These are phyloP conservation scores for Nicotiana undulata DNA, from an alignment of 257 asterid species.

Conservation along the genomic window DNA sequence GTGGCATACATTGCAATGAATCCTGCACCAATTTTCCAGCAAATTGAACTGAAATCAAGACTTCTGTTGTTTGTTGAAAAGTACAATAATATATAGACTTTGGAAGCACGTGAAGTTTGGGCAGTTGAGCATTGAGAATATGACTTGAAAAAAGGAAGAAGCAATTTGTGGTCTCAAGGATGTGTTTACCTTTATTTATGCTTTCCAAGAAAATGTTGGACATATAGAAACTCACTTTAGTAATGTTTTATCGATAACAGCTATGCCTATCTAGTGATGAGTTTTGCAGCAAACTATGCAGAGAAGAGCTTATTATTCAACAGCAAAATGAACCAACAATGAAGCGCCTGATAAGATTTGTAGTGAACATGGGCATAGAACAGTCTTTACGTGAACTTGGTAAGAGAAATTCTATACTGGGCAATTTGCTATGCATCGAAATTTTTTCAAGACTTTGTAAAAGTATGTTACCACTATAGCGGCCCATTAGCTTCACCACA, in stretches of 20 bases:
- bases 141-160: neutral
- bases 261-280: neutral
- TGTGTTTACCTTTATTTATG: neutral
- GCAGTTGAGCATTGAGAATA: neutral
- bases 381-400: neutral
- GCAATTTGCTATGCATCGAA: neutral
- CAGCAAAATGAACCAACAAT: neutral
- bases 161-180: neutral
- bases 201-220: neutral
- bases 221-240: neutral
- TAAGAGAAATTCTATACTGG: neutral
- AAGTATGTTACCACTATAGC: slow-evolving; percentile 63
- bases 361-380: neutral
- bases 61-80: neutral
- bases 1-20: slow-evolving; percentile 95
- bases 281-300: neutral
- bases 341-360: neutral
- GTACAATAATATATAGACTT: neutral
- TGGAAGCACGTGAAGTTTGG: neutral
- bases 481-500: slow-evolving; percentile 94
- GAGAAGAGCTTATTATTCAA: neutral
- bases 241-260: neutral
- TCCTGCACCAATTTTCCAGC: slow-evolving; percentile 35
- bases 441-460: neutral
- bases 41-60: neutral